These are phyloP conservation scores for Penicillium corylophilum DNA, from an alignment of 2,329 filamentous ascomycete genomes.

Conservation along the genomic window DNA sequence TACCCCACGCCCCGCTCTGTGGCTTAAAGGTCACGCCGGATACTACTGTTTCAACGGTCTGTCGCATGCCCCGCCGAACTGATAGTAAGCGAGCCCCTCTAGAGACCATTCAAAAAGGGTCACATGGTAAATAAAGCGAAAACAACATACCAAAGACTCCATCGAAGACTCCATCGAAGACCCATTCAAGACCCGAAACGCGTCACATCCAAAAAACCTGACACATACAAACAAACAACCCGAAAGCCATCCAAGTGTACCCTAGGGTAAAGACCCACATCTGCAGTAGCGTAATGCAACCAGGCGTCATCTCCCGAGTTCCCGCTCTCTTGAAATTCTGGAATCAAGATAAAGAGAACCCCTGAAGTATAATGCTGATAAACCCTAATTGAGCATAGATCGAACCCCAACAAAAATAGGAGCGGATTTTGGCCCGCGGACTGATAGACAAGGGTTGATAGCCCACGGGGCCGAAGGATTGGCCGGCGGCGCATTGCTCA, in stretches of 20 bases:
- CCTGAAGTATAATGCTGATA: neutral
- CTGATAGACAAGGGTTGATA: neutral
- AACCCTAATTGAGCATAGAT: conserved; percentile 1
- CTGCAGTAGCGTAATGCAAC: neutral
- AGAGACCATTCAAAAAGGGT: neutral
- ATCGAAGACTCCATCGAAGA: neutral
- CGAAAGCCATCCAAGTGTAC: neutral
- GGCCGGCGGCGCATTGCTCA: neutral
- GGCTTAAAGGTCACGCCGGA: neutral
- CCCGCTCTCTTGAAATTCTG: neutral
- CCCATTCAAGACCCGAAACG: neutral
- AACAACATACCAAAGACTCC: neutral
- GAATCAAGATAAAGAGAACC: neutral
- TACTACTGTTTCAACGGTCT: neutral
- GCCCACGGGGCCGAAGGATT: conserved; percentile 18
- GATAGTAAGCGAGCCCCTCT: neutral
- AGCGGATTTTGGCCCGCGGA: neutral
- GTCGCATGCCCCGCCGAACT: neutral
- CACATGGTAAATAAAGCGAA: neutral
- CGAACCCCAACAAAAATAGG: neutral
- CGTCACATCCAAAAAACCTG: neutral
- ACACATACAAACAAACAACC: neutral
- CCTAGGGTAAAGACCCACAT: neutral
- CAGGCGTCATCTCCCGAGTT: neutral
- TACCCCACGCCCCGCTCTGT: neutral